Evolutionary conservation across 148 eudicot species (phyloP).

Genomic region (Nyssa sinensis): DNA sequence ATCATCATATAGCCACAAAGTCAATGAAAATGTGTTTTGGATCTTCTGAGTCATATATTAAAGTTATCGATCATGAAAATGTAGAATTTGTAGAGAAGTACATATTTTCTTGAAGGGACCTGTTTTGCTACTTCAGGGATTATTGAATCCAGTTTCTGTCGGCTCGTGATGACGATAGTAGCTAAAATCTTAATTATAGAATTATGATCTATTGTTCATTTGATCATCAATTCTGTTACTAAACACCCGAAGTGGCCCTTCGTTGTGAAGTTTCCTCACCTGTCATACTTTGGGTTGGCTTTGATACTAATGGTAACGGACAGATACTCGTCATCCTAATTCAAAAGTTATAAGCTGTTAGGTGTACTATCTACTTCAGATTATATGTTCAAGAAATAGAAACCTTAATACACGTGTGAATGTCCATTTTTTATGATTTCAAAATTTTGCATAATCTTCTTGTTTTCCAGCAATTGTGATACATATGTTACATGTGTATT

Average conservation of each 20-base stretch:
- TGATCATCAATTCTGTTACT: not conserved
- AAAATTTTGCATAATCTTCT: no score
- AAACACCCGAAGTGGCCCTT: no score
- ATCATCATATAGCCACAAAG: not conserved
- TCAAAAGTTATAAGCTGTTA: no score
- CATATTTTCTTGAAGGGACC: not conserved
- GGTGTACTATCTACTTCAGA: no score
- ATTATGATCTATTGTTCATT: not conserved
- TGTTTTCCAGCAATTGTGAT: no score
- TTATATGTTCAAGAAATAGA: no score
- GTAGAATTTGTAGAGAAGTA: not conserved
- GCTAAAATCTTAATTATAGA: not conserved
- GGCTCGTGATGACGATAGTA: not conserved
- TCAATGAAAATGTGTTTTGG: not conserved
- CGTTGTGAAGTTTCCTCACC: no score
- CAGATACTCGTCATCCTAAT: no score
- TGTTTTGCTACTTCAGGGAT: not conserved
- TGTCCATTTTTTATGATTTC: no score
- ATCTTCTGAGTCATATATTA: not conserved
- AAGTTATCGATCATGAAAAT: constrained; percentile 2
- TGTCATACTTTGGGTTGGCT: no score
- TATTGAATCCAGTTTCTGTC: not conserved
- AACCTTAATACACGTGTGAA: no score
- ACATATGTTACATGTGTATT: no score
- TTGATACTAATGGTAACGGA: not conserved